Percentiles rank a stretch among this genome's conserved stretches.
These are phyloP conservation scores for Daldinia caldariorum DNA, from an alignment of 495 filamentous ascomycete species.

Conservation along the genomic window DNA sequence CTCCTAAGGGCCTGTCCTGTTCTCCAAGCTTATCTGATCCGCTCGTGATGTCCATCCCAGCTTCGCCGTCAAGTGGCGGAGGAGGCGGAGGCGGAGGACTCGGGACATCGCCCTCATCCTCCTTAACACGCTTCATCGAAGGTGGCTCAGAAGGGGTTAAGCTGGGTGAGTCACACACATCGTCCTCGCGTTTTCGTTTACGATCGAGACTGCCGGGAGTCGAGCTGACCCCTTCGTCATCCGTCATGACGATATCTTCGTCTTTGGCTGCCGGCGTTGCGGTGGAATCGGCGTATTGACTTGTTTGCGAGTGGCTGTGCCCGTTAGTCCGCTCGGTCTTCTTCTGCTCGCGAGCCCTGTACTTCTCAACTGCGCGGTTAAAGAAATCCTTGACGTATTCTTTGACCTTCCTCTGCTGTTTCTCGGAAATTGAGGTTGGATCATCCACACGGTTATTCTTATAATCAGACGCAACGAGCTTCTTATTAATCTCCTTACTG, in stretches of 20 bases:
- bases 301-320: conserved; percentile 34
- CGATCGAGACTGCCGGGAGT: conserved; percentile 54
- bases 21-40: conserved; percentile 56
- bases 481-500: conserved; percentile 87
- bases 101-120: conserved; percentile 51
- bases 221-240: conserved; percentile 63
- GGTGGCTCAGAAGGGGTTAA: conserved; percentile 57
- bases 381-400: conserved; percentile 84
- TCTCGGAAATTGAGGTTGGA: conserved; percentile 79
- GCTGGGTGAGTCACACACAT: conserved; percentile 46
- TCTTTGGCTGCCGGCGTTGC: conserved; percentile 45
- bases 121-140: conserved; percentile 60
- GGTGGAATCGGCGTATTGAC: conserved; percentile 42
- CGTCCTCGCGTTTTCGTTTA: conserved; percentile 72
- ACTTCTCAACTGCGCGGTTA: conserved; percentile 82
- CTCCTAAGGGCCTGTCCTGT: conserved; percentile 51
- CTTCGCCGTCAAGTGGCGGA: conserved; percentile 52
- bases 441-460: conserved; percentile 85
- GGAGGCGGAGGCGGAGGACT: conserved; percentile 53
- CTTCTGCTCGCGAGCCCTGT: conserved; percentile 71
- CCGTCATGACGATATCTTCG: conserved; percentile 64
- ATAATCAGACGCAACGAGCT: conserved; percentile 87
- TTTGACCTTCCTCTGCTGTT: conserved; percentile 83
- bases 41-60: conserved; percentile 43
- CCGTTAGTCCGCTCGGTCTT: conserved; percentile 62